phyloP scores from a whole-genome alignment of 345 rosid species.

The Lagerstroemia speciosa region DNA sequence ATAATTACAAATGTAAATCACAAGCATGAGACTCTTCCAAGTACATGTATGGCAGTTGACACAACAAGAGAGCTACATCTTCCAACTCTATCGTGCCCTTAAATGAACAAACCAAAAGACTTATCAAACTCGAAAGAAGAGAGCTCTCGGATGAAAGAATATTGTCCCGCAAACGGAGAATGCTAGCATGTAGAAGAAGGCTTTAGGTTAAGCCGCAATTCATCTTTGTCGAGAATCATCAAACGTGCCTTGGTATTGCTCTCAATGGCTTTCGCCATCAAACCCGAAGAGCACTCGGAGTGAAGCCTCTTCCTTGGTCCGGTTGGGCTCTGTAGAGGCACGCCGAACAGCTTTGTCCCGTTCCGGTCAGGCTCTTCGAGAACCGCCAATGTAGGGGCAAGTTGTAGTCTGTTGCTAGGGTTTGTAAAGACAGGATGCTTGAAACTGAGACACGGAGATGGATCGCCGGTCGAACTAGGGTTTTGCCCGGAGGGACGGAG shows the following conservation, averaged over 20 bases:
- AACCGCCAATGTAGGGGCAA: constrained; percentile 24
- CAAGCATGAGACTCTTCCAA: no score
- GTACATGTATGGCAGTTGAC: no score
- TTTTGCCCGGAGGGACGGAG: constrained; percentile 5
- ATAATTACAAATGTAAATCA: no score
- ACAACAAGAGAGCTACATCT: no score
- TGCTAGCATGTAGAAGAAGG: constrained; percentile 1
- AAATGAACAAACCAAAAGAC: no score
- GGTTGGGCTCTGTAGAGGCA: constrained; percentile 29
- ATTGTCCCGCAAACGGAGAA: no score
- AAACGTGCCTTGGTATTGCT: constrained; percentile 44
- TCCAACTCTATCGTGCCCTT: no score
- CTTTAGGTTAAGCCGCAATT: constrained; percentile 64
- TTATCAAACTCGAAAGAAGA: not conserved
- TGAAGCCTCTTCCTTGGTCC: constrained; percentile 40
- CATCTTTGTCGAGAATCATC: constrained; percentile 64
- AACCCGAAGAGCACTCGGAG: constrained; percentile 22
- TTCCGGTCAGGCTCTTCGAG: constrained; percentile 24
- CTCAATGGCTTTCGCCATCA: constrained; percentile 39
- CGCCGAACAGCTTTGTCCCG: constrained; percentile 79
- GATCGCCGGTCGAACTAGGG: constrained; percentile 13
- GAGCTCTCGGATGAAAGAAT: not conserved
- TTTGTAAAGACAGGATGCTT: constrained; percentile 9
- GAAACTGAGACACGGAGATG: not conserved
- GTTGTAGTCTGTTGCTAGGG: constrained; percentile 31